Conservation (phyloP, 306 rosid species). For the Erythrophleum fordii region DNA sequence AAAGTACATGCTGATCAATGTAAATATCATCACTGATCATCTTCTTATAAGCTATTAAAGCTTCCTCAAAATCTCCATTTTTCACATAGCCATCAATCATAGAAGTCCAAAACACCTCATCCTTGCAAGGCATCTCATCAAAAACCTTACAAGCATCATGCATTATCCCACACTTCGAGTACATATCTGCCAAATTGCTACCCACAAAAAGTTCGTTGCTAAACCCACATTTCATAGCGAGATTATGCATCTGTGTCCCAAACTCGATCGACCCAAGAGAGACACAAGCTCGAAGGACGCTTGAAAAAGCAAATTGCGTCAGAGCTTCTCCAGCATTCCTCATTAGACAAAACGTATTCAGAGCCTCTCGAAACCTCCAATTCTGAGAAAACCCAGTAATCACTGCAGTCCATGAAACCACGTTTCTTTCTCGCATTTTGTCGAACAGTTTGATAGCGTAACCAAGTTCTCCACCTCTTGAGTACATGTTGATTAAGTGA, state of each 20-base stretch:
- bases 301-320: constrained; percentile 56
- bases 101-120: constrained; percentile 60
- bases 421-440: constrained; percentile 54
- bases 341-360: constrained; percentile 51
- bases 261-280: constrained; percentile 50
- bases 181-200: constrained; percentile 65
- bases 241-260: constrained; percentile 63
- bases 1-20: constrained; percentile 60
- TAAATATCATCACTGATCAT: constrained; percentile 49
- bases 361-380: constrained; percentile 47
- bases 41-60: constrained; percentile 52
- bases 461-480: constrained; percentile 51
- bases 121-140: constrained; percentile 62
- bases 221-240: constrained; percentile 51
- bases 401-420: constrained; percentile 67
- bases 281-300: constrained; percentile 54
- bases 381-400: constrained; percentile 58
- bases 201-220: constrained; percentile 52
- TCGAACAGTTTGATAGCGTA: constrained; percentile 56
- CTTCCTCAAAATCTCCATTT: constrained; percentile 53
- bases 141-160: constrained; percentile 56
- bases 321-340: constrained; percentile 43
- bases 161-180: constrained; percentile 54
- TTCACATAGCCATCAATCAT: constrained; percentile 67
- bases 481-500: constrained; percentile 56